Evolutionary conservation across 257 asterid genomes (phyloP).

Genomic region (Datura wrightii): DNA sequence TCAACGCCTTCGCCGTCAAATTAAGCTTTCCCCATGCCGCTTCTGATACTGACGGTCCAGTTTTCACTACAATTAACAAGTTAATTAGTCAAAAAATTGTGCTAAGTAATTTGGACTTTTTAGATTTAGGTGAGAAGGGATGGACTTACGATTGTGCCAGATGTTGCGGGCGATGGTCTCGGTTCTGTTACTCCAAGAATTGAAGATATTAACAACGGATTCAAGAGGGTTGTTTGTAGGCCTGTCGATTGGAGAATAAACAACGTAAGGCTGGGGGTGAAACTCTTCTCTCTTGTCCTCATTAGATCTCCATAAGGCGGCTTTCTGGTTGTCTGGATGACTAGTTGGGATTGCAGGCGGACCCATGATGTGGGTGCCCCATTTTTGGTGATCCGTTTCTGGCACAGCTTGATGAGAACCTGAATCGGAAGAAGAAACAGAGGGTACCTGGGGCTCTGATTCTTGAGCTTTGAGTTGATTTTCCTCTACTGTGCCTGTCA

Average conservation of each 20-base stretch:
- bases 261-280: conserved; percentile 56
- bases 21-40: conserved; percentile 89
- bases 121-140: no score
- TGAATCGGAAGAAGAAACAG: conserved; percentile 32
- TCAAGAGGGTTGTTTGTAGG: conserved; percentile 65
- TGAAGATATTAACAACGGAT: conserved; percentile 57
- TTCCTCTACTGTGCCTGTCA: conserved; percentile 23
- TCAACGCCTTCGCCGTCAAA: conserved; percentile 70
- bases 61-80: conserved; percentile 51
- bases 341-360: conserved; percentile 66
- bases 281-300: conserved; percentile 43
- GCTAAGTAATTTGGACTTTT: no score
- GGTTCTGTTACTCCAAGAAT: conserved; percentile 68
- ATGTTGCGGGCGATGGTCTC: conserved; percentile 66
- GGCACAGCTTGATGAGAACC: background rate
- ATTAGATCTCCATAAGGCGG: conserved; percentile 65
- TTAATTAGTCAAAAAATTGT: background rate
- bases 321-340: conserved; percentile 80
- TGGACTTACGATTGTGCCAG: conserved; percentile 71
- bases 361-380: conserved; percentile 89
- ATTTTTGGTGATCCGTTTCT: conserved; percentile 56
- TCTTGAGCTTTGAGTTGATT: background rate
- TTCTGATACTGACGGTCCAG: conserved; percentile 70
- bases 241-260: conserved; percentile 59
- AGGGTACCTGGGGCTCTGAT: conserved; percentile 1